Conservation (phyloP, 164 flowering plant species). For the Nymphaea colorata region DNA sequence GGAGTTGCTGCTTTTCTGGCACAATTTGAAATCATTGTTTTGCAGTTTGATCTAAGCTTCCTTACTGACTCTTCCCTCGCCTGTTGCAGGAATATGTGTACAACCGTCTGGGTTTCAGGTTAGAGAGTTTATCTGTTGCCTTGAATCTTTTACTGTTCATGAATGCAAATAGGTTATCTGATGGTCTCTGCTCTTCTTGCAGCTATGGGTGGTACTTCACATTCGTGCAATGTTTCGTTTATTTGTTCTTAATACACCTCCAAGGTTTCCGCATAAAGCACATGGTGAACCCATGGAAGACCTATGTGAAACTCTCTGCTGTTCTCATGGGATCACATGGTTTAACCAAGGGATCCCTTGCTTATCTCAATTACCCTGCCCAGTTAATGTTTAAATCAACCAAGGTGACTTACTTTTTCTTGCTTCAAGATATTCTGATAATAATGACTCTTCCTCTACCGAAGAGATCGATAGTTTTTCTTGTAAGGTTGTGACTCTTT, state of each 20-base stretch:
- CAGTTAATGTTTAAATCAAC: slow-evolving; percentile 96
- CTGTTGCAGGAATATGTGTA: slow-evolving; percentile 72
- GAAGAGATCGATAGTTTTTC: not conserved
- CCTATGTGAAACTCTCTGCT: slow-evolving; percentile 69
- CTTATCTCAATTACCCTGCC: slow-evolving; percentile 87
- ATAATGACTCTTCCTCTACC: too few relatives aligned
- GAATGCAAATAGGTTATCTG: not conserved
- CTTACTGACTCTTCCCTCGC: too few relatives aligned
- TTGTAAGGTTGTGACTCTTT: not conserved
- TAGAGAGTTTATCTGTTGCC: not conserved
- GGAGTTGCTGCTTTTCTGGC: too few relatives aligned
- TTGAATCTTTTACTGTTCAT: too few relatives aligned
- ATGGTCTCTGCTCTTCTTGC: slow-evolving; percentile 11
- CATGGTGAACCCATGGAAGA: slow-evolving; percentile 81
- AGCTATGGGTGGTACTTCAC: slow-evolving; percentile 98
- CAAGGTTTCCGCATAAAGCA: slow-evolving; percentile 84
- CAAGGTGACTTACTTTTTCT: slow-evolving; percentile 30
- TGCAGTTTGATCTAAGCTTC: too few relatives aligned
- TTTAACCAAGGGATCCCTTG: slow-evolving; percentile 81
- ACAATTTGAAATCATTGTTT: too few relatives aligned
- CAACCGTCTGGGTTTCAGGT: slow-evolving; percentile 78
- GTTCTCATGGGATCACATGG: slow-evolving; percentile 95
- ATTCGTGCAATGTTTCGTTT: slow-evolving; percentile 80
- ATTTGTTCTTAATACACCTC: slow-evolving; percentile 46
- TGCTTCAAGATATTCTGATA: not conserved